Evolutionary conservation across 208 protist species (phyloP).

Genomic region (Trypanosoma avium): DNA sequence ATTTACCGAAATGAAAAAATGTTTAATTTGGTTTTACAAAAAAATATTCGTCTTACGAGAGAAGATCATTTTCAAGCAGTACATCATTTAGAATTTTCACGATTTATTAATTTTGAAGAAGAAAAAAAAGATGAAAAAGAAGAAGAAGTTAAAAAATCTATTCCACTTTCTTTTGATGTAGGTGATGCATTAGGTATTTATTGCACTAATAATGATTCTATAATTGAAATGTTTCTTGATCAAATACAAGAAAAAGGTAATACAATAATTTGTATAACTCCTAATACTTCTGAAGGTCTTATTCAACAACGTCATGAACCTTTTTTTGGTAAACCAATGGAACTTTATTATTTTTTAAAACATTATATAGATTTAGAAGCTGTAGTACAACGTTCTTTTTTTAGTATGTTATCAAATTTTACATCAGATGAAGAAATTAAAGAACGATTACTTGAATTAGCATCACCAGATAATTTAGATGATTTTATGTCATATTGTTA

Average conservation of each 20-base stretch:
- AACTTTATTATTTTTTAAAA: conserved; percentile 43
- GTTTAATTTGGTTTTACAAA: conserved; percentile 40
- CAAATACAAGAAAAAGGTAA: conserved; percentile 36
- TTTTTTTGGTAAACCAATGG: conserved; percentile 57
- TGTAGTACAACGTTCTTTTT: conserved; percentile 63
- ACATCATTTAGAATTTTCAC: conserved; percentile 49
- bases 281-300: conserved; percentile 46
- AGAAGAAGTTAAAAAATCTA: conserved; percentile 1
- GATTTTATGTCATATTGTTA: conserved; percentile 81
- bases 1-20: conserved; percentile 27
- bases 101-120: conserved; percentile 9
- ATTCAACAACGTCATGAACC: conserved; percentile 39
- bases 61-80: conserved; percentile 65
- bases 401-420: conserved; percentile 74
- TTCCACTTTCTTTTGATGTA: conserved; percentile 48
- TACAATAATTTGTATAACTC: conserved; percentile 45
- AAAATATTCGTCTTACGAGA: conserved; percentile 57
- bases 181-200: conserved; percentile 85
- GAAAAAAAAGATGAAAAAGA: conserved; percentile 13
- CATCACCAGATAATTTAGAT: conserved; percentile 45
- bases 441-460: conserved; percentile 76
- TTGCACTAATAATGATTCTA: conserved; percentile 45
- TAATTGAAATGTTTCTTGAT: conserved; percentile 58
- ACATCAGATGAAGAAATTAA: conserved; percentile 32
- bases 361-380: conserved; percentile 85